Conservation (phyloP, 495 filamentous ascomycete species). For the Antarctomyces pellizariae region DNA sequence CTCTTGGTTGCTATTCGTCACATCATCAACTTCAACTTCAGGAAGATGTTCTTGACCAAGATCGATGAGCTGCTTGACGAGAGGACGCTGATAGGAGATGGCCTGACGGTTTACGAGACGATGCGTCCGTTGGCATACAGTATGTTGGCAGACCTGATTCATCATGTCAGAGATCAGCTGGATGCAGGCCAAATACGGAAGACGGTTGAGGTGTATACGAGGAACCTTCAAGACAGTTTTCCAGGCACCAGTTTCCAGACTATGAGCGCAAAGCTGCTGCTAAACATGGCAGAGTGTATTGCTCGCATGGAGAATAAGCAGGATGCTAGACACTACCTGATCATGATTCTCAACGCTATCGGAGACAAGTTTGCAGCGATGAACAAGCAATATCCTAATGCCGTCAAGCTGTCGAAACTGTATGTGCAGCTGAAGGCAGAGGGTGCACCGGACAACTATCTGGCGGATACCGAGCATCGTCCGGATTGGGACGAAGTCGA, state of each 20-base stretch:
- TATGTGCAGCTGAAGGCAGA: conserved; percentile 41
- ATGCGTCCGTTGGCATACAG: conserved; percentile 94
- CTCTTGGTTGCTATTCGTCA: conserved; percentile 89
- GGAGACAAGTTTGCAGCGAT: conserved; percentile 96
- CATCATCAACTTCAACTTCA: conserved; percentile 97
- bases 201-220: conserved; percentile 91
- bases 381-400: conserved; percentile 87
- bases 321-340: conserved; percentile 82
- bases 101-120: conserved; percentile 85
- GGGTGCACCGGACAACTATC: conserved; percentile 47
- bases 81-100: conserved; percentile 81
- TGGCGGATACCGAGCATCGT: conserved; percentile 53
- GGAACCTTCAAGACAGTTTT: conserved; percentile 85
- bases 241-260: conserved; percentile 98
- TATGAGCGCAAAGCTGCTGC: conserved; percentile 90
- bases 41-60: conserved; percentile 81
- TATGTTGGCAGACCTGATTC: conserved; percentile 93
- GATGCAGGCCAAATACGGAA: conserved; percentile 71
- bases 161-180: conserved; percentile 78
- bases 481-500: conserved; percentile 97
- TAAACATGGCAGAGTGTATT: conserved; percentile 97
- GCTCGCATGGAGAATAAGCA: conserved; percentile 73
- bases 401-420: conserved; percentile 67
- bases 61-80: conserved; percentile 93
- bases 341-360: conserved; percentile 94